A percentile compares a stretch with the other conserved stretches of the same genome.
Conservation (phyloP, 345 rosid genomes). For the Clausena lansium region DNA sequence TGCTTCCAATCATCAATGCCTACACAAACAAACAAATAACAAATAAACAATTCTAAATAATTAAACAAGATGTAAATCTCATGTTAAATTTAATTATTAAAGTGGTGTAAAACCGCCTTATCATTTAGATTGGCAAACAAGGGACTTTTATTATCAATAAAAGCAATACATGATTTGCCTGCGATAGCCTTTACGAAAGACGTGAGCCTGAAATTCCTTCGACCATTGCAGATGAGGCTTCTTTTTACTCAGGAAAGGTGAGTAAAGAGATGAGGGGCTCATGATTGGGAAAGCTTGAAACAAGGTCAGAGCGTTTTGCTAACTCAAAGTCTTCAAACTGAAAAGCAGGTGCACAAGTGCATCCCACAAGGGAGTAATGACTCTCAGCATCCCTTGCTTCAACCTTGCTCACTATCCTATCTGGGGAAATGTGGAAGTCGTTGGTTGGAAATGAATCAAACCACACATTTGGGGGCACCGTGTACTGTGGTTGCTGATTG, state of each 20-base stretch:
- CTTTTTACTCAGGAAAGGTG: constrained; percentile 41
- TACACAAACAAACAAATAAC: too few species aligned
- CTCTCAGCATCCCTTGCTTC: constrained; percentile 59
- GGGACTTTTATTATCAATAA: too few species aligned
- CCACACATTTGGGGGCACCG: constrained; percentile 85
- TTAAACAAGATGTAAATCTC: too few species aligned
- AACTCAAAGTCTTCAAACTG: constrained; percentile 87
- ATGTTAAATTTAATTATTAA: too few species aligned
- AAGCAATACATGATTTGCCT: too few species aligned
- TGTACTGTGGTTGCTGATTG: constrained; percentile 69
- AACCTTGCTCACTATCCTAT: constrained; percentile 42
- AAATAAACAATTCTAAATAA: too few species aligned
- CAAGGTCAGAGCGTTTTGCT: constrained; percentile 60
- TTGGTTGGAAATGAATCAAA: constrained; percentile 81
- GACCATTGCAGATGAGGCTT: neutral
- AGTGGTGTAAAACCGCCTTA: too few species aligned
- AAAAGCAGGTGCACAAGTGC: constrained; percentile 94
- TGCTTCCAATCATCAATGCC: too few species aligned
- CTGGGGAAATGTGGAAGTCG: constrained; percentile 46
- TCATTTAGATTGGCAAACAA: neutral
- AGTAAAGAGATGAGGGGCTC: constrained; percentile 56
- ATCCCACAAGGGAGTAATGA: constrained; percentile 80
- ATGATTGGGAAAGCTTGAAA: constrained; percentile 54
- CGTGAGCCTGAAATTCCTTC: too few species aligned
- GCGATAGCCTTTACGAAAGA: too few species aligned